Base-by-base conservation (phyloP, 345 rosid genomes). In the Lenwebbia sp. region DNA sequence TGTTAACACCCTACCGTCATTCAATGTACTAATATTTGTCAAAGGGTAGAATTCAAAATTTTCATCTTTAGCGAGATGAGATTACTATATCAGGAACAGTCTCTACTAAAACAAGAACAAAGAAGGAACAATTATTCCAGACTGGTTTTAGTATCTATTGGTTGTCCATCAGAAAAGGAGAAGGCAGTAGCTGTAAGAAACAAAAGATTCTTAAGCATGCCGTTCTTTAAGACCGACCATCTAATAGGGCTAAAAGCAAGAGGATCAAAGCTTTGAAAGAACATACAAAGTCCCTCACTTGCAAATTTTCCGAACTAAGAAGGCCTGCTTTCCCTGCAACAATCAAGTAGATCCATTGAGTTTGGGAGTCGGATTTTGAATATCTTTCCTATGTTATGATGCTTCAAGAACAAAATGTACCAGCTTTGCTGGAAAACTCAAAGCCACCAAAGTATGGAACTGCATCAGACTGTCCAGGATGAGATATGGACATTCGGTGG, bases 261-360 rank as follows among this genome's bases (percentile, higher is more conserved):
- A 87, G 3, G 11, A 87, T 8, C 84, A 58, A 23, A 74, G 30
- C 15, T 49, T 13, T n/a, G 15, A 92, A 54, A 87, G 87, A 82
- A 89, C 96, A 81, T 95, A 94, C 98, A 30, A 90, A 88, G 87
- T 92, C 90, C 53, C 88, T 85, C 83, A 89, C 89, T 83, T 89
- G 94, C 88, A 91, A 84, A 85, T 87, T 87, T 54, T 92, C 91
- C 86, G 83, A 89, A 62, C 87, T 91, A 28, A 93, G 87, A 57
- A 94, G 25, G 89, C 83, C 89, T 58, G 89, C 89, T 88, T 85
- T 92, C 87, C 86, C 96, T 94, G 93, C 94, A 89, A 86, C 44
- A 89, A 81, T n/a, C 56, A 87, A 55, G 54, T 17, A 37, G 23
- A 83, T 74, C 33, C 81, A 70, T 47, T 70, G 81, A 70, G 81